phyloP scores from a whole-genome alignment of 169 alveolate species.

The Plasmodium billcollinsi region DNA sequence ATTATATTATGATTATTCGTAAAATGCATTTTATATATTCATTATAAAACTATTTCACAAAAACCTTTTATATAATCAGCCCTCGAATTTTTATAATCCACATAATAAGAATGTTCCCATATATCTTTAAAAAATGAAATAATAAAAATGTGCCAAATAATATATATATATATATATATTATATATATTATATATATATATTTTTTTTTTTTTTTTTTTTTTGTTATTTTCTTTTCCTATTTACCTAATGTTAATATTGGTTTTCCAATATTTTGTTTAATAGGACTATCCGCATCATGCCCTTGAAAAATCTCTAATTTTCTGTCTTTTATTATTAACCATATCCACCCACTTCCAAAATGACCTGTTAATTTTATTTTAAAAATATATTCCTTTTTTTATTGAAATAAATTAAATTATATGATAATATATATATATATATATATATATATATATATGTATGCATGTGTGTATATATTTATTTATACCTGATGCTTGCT shows the following conservation, averaged over 20 bases:
- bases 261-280: conserved; percentile 83
- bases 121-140: conserved; percentile 86
- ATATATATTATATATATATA: too few species aligned
- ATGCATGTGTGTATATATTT: too few species aligned
- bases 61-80: conserved; percentile 78
- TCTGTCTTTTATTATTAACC: conserved; percentile 86
- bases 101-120: conserved; percentile 97
- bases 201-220: too few species aligned
- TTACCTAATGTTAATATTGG: conserved; percentile 89
- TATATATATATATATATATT: conserved; percentile 6
- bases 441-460: too few species aligned
- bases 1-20: too few species aligned
- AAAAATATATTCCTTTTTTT: too few species aligned
- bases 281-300: conserved; percentile 92
- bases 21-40: neutral
- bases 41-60: neutral
- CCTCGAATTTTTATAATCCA: conserved; percentile 92
- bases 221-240: conserved; percentile 4
- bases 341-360: conserved; percentile 97
- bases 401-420: too few species aligned
- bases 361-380: conserved; percentile 54
- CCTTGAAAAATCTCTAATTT: conserved; percentile 88
- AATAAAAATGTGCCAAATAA: neutral
- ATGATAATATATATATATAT: too few species aligned
- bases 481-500: too few species aligned